Evolutionary conservation across 768 basidiomycete species (phyloP).

Genomic region (Boletus pseudopeckii): DNA sequence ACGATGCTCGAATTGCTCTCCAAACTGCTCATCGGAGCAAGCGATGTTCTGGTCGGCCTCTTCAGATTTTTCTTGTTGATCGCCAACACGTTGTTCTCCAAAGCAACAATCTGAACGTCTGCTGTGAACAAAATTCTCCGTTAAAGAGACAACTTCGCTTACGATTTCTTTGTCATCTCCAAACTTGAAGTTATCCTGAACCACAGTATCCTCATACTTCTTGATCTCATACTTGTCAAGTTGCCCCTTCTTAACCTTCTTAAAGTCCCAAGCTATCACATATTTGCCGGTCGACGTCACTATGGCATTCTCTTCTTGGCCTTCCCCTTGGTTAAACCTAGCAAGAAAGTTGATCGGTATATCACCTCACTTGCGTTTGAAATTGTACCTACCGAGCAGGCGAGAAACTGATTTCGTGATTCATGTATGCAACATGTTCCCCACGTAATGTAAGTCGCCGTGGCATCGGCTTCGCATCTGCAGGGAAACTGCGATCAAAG

Average conservation of each 20-base stretch:
- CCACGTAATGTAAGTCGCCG: slow-evolving; percentile 80
- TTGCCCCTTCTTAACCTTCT: slow-evolving; percentile 88
- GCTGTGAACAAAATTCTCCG: slow-evolving; percentile 1
- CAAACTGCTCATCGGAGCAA: slow-evolving; percentile 44
- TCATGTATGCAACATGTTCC: slow-evolving; percentile 96
- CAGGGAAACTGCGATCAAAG: slow-evolving; percentile 95
- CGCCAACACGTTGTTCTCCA: slow-evolving; percentile 90
- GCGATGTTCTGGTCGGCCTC: slow-evolving; percentile 74
- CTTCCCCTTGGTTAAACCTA: slow-evolving; percentile 91
- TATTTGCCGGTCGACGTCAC: slow-evolving; percentile 91
- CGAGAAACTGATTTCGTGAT: slow-evolving; percentile 78
- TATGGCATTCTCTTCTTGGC: slow-evolving; percentile 89
- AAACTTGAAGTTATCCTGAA: slow-evolving; percentile 97
- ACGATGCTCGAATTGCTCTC: slow-evolving; percentile 63
- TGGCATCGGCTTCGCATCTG: slow-evolving; percentile 88
- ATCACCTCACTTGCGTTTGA: neutral
- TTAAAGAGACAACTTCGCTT: slow-evolving; percentile 24
- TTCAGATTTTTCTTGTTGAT: slow-evolving; percentile 91
- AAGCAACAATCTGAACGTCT: slow-evolving; percentile 77
- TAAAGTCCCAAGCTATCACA: slow-evolving; percentile 97
- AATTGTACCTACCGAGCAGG: slow-evolving; percentile 72
- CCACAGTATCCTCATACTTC: slow-evolving; percentile 90
- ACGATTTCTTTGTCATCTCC: slow-evolving; percentile 97
- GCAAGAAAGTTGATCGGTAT: slow-evolving; percentile 4
- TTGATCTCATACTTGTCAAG: slow-evolving; percentile 95